Evolutionary conservation across 139 green algal species (phyloP).

Genomic region (Picochlorum sp.): DNA sequence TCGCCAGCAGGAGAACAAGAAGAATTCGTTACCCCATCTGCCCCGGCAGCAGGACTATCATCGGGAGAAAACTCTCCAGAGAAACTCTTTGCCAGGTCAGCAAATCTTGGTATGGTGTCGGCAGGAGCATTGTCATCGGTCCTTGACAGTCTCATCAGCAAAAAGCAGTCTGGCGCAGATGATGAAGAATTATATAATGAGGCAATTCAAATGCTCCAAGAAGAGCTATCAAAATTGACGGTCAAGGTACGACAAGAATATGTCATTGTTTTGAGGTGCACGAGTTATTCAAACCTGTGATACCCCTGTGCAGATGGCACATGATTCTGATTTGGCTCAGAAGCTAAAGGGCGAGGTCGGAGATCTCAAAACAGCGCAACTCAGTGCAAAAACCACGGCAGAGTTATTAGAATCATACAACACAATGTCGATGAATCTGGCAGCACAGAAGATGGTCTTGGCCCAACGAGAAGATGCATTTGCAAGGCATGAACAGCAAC

Average conservation of each 20-base stretch:
- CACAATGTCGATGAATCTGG: constrained; percentile 20
- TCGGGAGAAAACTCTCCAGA: too few relatives aligned
- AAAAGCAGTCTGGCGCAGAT: neutral
- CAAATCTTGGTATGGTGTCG: too few relatives aligned
- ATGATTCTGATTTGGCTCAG: constrained; percentile 7
- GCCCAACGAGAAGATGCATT: constrained; percentile 8
- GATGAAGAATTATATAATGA: constrained; percentile 24
- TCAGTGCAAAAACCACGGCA: constrained; percentile 21
- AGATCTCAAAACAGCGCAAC: constrained; percentile 19
- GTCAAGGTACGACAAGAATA: neutral
- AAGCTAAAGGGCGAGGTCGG: constrained; percentile 27
- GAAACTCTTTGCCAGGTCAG: constrained; percentile 4
- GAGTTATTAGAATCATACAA: constrained; percentile 25
- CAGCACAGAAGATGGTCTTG: constrained; percentile 21
- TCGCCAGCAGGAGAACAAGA: too few relatives aligned
- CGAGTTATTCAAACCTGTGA: too few relatives aligned
- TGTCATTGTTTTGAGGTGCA: too few relatives aligned
- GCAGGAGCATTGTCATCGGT: constrained; percentile 11
- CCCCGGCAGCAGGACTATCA: too few relatives aligned
- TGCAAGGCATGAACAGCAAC: constrained; percentile 1
- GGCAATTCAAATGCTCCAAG: constrained; percentile 17
- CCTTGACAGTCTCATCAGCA: constrained; percentile 12
- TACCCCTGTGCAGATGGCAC: neutral
- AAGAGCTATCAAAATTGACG: constrained; percentile 20
- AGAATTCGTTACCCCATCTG: too few relatives aligned